phyloP scores from a whole-genome alignment of 2,329 filamentous ascomycete species.

The Neofusicoccum sp. region DNA sequence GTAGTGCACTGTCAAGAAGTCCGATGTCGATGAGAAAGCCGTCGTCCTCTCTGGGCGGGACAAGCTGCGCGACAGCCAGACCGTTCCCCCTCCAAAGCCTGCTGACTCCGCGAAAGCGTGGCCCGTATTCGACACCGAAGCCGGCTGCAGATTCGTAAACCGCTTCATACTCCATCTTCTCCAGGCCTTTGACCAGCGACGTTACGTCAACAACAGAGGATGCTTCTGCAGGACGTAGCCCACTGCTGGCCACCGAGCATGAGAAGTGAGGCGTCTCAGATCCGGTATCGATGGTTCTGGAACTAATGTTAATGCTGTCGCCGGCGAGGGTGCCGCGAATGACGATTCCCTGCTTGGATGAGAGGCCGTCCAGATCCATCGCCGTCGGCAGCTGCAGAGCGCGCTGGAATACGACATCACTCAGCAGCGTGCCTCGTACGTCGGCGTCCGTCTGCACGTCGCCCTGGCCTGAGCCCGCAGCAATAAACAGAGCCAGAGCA shows the following conservation, averaged over 20 bases:
- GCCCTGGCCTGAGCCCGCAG: neutral
- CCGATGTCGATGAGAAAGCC: neutral
- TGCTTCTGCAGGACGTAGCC: no score
- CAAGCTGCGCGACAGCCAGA: neutral
- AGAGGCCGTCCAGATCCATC: neutral
- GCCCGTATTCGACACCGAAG: neutral
- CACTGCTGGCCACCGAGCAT: neutral
- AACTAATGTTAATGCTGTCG: neutral
- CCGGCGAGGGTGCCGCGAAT: neutral
- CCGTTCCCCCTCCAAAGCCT: neutral
- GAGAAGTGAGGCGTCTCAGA: neutral
- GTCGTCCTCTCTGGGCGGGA: neutral
- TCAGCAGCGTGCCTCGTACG: neutral
- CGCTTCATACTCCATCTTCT: neutral
- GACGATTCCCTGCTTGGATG: neutral
- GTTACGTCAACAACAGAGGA: neutral
- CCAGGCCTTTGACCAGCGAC: neutral
- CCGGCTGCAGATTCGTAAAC: neutral
- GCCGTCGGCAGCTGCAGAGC: neutral
- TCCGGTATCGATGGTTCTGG: neutral
- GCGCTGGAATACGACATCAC: neutral
- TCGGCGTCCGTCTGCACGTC: neutral
- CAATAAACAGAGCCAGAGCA: neutral
- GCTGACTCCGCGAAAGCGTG: neutral
- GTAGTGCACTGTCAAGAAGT: neutral